These are phyloP conservation scores for Wickerhamiella sergipiensis DNA, from an alignment of 805 yeast genomes.

Conservation along the genomic window DNA sequence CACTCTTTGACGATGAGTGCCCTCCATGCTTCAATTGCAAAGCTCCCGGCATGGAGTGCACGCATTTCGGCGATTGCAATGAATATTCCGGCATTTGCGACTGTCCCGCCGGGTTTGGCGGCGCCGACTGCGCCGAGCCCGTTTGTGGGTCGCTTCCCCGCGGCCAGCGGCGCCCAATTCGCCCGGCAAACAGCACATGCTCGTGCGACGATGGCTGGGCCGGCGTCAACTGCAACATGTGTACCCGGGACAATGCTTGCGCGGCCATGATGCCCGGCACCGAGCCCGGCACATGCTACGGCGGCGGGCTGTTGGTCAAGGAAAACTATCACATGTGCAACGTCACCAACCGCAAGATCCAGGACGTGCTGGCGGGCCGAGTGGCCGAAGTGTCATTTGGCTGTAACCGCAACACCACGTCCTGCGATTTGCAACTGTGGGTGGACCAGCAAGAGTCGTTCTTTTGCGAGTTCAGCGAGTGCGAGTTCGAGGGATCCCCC, in stretches of 20 bases:
- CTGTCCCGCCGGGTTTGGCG: conserved; percentile 87
- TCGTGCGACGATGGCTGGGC: conserved; percentile 77
- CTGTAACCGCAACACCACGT: conserved; percentile 52
- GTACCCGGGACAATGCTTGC: conserved; percentile 61
- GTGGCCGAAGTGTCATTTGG: conserved; percentile 86
- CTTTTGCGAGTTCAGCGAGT: conserved; percentile 68
- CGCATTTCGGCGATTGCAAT: conserved; percentile 83
- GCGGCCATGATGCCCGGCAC: conserved; percentile 80
- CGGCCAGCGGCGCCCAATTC: conserved; percentile 51
- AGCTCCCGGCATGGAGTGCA: conserved; percentile 77
- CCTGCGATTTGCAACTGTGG: conserved; percentile 93
- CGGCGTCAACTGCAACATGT: conserved; percentile 85
- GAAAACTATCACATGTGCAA: conserved; percentile 83
- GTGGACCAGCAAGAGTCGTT: conserved; percentile 81
- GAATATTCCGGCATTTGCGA: conserved; percentile 82
- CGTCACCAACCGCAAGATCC: conserved; percentile 76
- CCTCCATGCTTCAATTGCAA: conserved; percentile 91
- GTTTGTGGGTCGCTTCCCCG: conserved; percentile 68
- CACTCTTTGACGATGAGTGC: conserved; percentile 29
- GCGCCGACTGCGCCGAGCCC: conserved; percentile 81
- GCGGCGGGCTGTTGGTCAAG: conserved; percentile 69
- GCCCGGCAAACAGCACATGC: conserved; percentile 39
- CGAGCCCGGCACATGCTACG: conserved; percentile 70
- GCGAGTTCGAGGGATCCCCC: conserved; percentile 52
- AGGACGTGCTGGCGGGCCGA: conserved; percentile 64